Evolutionary conservation across 2,329 filamentous ascomycete species (phyloP), one percentile per base, ranked within the genome.

Genomic region (Botrytis sinoallii): DNA sequence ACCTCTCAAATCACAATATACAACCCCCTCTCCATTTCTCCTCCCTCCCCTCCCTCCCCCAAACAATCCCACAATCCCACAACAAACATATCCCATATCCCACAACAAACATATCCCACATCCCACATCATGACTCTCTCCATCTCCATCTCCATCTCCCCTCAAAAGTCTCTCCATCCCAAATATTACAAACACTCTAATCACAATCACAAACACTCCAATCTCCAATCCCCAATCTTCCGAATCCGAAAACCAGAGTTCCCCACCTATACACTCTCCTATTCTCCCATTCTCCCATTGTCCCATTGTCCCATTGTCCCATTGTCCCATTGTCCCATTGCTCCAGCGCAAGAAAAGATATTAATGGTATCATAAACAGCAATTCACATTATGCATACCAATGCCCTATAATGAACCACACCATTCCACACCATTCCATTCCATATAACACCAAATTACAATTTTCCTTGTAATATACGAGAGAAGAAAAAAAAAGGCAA

Each of bases 341-440:
- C 42, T 55, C 42, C 66, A 38, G 22, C 38, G 61, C 61, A 64
- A 46, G 42, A 38, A 35, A 29, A 35, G 42, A 57, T 40, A 35
- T 48, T 40, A n/a, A n/a, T 55, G 29, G 60, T 60, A 20, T 42
- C 32, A 44, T 67, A 71, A 48, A 29, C 60, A 60, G 60, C 70
- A 72, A 59, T 61, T 71, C 52, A 72, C 74, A 64, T 68, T 65
- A 61, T 61, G 35, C 60, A 63, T 42, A 63, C 38, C 38, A 63
- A 59, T 29, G 38, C 59, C 60, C 25, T 63, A 38, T 38, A 64
- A 64, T 44, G 61, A 64, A 44, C 42, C 38, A n/a, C 61, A 22
- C 42, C 38, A 25, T 38, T 42, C 40, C 40, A 42, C 12, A 42
- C 22, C 32, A 32, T 32, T 32, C 32, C n/a, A 9, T 64, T 44